A percentile compares a stretch with the other conserved stretches of the same genome.
Evolutionary conservation across 2,329 filamentous ascomycete genomes (phyloP).

Genomic region (Neospermospora avenae): DNA sequence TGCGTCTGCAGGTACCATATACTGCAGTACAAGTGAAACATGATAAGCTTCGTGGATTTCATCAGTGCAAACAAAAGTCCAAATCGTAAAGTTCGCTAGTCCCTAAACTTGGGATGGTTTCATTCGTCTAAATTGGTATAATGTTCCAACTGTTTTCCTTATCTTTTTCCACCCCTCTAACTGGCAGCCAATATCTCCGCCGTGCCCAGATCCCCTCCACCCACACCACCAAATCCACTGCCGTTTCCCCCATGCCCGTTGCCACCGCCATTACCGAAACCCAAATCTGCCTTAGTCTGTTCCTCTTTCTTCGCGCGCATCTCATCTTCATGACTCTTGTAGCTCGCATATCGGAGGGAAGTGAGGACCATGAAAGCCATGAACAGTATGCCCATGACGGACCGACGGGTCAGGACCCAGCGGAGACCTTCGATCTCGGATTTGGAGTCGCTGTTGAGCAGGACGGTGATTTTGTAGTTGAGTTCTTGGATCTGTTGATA

Average conservation of each 20-base stretch:
- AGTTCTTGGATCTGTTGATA: slow-evolving; percentile 74
- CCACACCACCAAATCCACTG: slow-evolving; percentile 35
- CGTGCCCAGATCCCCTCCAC: slow-evolving; percentile 46
- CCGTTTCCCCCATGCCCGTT: neutral
- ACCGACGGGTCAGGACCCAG: slow-evolving; percentile 73
- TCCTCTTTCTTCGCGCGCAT: slow-evolving; percentile 29
- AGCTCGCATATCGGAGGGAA: slow-evolving; percentile 58
- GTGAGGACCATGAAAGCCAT: slow-evolving; percentile 60
- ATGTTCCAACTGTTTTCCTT: too few relatives aligned
- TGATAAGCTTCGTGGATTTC: too few relatives aligned
- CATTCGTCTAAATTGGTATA: too few relatives aligned
- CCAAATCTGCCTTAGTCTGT: slow-evolving; percentile 40
- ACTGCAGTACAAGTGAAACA: too few relatives aligned
- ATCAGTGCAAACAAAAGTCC: too few relatives aligned
- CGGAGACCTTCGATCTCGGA: slow-evolving; percentile 88
- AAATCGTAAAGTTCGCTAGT: too few relatives aligned
- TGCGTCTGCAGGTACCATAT: too few relatives aligned
- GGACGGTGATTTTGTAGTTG: slow-evolving; percentile 93
- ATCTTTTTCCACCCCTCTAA: slow-evolving; percentile 31
- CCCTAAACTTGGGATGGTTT: too few relatives aligned
- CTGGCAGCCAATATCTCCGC: slow-evolving; percentile 57
- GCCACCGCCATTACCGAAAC: too few relatives aligned
- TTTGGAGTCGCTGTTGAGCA: slow-evolving; percentile 83
- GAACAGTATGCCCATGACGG: slow-evolving; percentile 62
- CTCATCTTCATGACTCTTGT: slow-evolving; percentile 38